These are phyloP conservation scores for Penium margaritaceum DNA, from an alignment of 139 green algal species.

Conservation along the genomic window DNA sequence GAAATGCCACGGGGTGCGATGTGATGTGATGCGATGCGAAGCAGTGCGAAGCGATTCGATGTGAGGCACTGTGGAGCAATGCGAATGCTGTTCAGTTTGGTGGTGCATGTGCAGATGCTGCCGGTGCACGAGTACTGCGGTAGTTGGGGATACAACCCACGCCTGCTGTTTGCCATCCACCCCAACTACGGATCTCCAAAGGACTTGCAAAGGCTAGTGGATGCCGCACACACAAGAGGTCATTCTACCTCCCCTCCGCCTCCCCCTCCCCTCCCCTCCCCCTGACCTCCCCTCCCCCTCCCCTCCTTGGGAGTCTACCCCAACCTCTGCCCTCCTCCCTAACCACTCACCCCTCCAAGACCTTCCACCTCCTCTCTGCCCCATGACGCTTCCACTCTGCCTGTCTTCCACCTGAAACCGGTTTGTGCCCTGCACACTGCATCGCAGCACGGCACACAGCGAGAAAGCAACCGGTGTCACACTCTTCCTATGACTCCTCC, in stretches of 20 bases:
- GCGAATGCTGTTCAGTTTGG: not conserved
- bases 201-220: conserved; percentile 59
- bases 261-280: too few species aligned
- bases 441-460: too few species aligned
- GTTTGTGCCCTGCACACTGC: too few species aligned
- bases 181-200: conserved; percentile 51
- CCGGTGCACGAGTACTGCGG: conserved; percentile 54
- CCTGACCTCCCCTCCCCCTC: too few species aligned
- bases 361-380: too few species aligned
- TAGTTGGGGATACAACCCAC: conserved; percentile 61
- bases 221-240: conserved; percentile 46
- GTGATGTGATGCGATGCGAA: not conserved
- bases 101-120: conserved; percentile 55
- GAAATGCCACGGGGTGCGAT: not conserved
- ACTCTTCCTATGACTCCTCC: too few species aligned
- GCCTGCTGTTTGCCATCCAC: conserved; percentile 53
- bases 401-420: too few species aligned
- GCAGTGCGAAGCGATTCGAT: not conserved
- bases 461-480: too few species aligned
- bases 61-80: not conserved
- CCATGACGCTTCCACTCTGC: too few species aligned
- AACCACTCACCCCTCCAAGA: too few species aligned
- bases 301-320: too few species aligned
- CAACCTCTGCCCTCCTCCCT: too few species aligned
- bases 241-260: not conserved